Evolutionary conservation across 257 asterid genomes (phyloP).

Genomic region (Penstemon barbatus): DNA sequence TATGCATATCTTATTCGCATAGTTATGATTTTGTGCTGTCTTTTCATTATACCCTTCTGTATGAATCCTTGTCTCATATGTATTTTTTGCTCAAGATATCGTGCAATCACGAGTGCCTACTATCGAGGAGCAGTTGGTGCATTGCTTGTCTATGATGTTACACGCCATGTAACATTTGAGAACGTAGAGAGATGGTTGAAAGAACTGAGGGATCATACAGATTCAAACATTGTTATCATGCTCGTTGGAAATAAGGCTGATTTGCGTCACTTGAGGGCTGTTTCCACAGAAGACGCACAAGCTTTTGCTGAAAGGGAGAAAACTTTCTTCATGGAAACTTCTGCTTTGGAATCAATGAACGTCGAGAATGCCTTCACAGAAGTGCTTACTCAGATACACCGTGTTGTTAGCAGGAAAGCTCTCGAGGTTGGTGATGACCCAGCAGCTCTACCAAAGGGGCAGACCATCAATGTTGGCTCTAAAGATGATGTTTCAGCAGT

Average conservation of each 20-base stretch:
- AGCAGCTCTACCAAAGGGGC: constrained; percentile 58
- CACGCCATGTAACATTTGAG: constrained; percentile 73
- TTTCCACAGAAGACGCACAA: constrained; percentile 61
- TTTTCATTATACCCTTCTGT: background rate
- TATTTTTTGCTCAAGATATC: constrained; percentile 45
- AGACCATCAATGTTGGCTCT: constrained; percentile 53
- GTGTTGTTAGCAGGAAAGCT: constrained; percentile 59
- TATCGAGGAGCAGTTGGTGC: constrained; percentile 80
- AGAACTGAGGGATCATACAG: constrained; percentile 73
- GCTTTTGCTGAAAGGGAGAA: constrained; percentile 64
- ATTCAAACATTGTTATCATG: constrained; percentile 65
- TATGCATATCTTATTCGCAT: background rate
- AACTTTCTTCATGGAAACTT: constrained; percentile 68
- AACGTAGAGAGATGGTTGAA: constrained; percentile 78
- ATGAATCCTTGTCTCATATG: background rate
- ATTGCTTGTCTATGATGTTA: constrained; percentile 65
- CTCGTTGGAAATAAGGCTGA: constrained; percentile 74
- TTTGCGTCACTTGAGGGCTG: constrained; percentile 69
- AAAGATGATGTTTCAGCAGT: constrained; percentile 74
- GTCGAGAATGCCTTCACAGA: constrained; percentile 76
- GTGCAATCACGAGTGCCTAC: constrained; percentile 80
- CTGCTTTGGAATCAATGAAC: constrained; percentile 71
- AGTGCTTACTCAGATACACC: constrained; percentile 64
- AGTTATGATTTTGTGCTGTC: background rate
- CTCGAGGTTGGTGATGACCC: constrained; percentile 57